A percentile compares a stretch with the other conserved stretches of the same genome.
Evolutionary conservation across 192 early-diverging fungal species (phyloP).

Genomic region (Lobosporangium transversale): DNA sequence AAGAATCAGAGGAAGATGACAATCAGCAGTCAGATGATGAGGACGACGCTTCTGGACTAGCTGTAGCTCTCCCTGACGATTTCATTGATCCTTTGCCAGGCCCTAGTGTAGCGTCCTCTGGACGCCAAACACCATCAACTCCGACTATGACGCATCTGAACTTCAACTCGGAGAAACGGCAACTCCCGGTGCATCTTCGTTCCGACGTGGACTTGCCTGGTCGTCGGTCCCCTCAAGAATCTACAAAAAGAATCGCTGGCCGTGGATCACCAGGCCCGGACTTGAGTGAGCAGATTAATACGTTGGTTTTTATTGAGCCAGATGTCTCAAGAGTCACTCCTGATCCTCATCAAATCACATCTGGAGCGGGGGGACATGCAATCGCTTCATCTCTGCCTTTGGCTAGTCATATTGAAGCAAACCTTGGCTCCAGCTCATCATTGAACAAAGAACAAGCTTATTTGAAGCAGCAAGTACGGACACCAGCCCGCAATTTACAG

Average conservation of each 20-base stretch:
- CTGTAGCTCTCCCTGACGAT: conserved; percentile 41
- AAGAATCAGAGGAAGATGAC: conserved; percentile 41
- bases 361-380: background rate
- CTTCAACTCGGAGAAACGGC: conserved; percentile 35
- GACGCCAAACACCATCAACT: conserved; percentile 24
- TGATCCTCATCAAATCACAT: conserved; percentile 10
- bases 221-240: conserved; percentile 12
- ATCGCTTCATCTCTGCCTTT: conserved; percentile 42
- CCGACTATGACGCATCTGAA: conserved; percentile 25
- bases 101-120: conserved; percentile 13
- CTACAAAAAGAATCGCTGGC: conserved; percentile 11
- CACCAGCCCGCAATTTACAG: conserved; percentile 32
- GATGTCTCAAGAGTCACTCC: conserved; percentile 5
- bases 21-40: background rate
- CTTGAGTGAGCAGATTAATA: conserved; percentile 29
- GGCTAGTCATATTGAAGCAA: conserved; percentile 28
- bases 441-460: conserved; percentile 5
- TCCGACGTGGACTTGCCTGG: conserved; percentile 12
- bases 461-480: conserved; percentile 35
- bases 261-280: conserved; percentile 30
- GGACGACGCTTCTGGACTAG: conserved; percentile 37
- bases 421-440: background rate
- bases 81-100: conserved; percentile 43
- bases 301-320: conserved; percentile 48
- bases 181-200: conserved; percentile 25